Evolutionary conservation across 768 basidiomycete genomes (phyloP), one percentile per base, ranked within the genome.

Genomic region (Boletus tomentosulus): DNA sequence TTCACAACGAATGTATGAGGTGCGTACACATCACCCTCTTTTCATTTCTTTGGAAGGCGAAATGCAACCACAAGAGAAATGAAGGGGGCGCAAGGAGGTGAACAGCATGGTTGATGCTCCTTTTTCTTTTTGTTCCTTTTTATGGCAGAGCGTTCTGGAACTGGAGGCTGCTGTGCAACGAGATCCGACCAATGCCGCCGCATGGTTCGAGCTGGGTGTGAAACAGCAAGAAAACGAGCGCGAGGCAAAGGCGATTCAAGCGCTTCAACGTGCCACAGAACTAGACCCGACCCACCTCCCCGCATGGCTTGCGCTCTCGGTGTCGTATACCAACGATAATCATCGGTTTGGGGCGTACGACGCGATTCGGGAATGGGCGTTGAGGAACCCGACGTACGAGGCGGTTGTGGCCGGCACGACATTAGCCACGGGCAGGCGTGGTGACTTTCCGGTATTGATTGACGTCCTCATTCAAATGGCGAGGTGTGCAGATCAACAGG

Each of bases 161-260:
- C 76, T 92, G 12, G 96, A 99, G 73, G 96, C 96, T 7, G 79
- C 79, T 25, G 93, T 96, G 13, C 91, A 96, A 65, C 80, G 78
- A 38, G 81, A 93, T 62, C 84, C 86, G 56, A 73, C 67, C 9
- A 80, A 89, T 61, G 84, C 89, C 4, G 59, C 71, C 34, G 87
- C 86, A 9, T 99, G 97, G 97, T 95, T 82, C 65, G 82, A 88
- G 59, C 85, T 98, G 47, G 97, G 97, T 25, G 86, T 99, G 46
- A 94, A 91, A 70, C 97, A 98, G 65, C 97, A 99, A 70, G 95
- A 97, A 71, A 97, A 95, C 67, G 97, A 99, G 69, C 85, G 95
- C 15, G 97, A 99, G 72, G 78, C 80, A 8, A 86, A 92, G 62
- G 97, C 97, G 4, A 80, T 98, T 39, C 79, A 85, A 51, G 97